Evolutionary conservation across 768 basidiomycete species (phyloP), one percentile per base, ranked within the genome.

Genomic region (Hemileccinum rubropunctum): DNA sequence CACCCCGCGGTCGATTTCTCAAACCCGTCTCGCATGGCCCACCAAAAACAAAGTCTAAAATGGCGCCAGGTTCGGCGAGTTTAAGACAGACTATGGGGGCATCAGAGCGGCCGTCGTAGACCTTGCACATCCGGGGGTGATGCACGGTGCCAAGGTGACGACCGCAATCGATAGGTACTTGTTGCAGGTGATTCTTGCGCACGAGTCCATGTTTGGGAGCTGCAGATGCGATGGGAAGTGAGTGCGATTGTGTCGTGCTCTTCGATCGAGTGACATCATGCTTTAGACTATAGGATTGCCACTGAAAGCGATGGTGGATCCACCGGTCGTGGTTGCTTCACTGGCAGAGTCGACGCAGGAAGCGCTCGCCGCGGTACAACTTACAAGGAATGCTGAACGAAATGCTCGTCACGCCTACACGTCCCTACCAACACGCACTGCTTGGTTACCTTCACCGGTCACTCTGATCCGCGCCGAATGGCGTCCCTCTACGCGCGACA

Each of bases 131-230:
- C 89, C 91, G 0, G 71, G 73, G 4, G 80, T 82, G 23, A 92
- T 91, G 88, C 90, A 93, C 56, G 91, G 90, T 9, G 75, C 81
- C 43, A 93, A 91, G 66, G 89, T 89, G n/a, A 88, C 77, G 8
- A 91, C 88, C 3, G 76, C 81, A 18, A 69, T 94, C 21, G 80
- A n/a, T n/a, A n/a, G n/a, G n/a, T n/a, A n/a, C 0, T 56, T 97
- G 43, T 38, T 85, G 38, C 76, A 81, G 37, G 65, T 81, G 12
- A 60, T 81, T 2, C 78, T 78, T 0, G 71, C 73, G 13, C 91
- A 97, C 66, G 81, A 92, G 32, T 91, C 97, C 61, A 70, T 81
- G 14, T 95, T 95, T 71, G 95, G 82, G 27, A 72, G 95, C 97
- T 30, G 86, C 91, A n/a, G 84, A 90, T 56, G 71, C 75, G 0